Conservation (phyloP, 495 filamentous ascomycete genomes). For the Thermochaetoides thermophila region DNA sequence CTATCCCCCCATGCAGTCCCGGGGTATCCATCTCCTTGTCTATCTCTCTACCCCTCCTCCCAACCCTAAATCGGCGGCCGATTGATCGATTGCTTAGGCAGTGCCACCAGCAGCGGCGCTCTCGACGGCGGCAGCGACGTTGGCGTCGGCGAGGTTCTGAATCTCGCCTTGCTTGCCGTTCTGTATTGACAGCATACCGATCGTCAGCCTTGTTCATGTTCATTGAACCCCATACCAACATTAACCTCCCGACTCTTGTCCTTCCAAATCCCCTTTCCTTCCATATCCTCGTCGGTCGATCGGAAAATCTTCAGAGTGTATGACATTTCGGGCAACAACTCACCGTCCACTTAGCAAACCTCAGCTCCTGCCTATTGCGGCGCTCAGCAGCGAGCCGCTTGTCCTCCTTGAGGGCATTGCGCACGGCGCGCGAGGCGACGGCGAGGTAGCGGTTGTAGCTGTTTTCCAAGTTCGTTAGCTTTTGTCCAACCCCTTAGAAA, state of each 20-base stretch:
- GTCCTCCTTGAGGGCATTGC: slow-evolving; percentile 89
- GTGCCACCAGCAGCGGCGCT: slow-evolving; percentile 14
- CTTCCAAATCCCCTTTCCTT: not conserved
- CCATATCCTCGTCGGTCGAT: not conserved
- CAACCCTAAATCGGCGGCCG: not conserved
- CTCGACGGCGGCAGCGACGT: slow-evolving; percentile 46
- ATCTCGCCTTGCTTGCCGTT: slow-evolving; percentile 91
- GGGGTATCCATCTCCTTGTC: not conserved
- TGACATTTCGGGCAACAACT: too few relatives aligned
- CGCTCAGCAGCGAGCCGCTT: slow-evolving; percentile 75
- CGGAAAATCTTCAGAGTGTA: not conserved
- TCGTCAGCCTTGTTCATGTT: too few relatives aligned
- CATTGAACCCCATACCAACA: too few relatives aligned
- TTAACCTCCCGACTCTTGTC: slow-evolving; percentile 13
- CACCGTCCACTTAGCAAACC: slow-evolving; percentile 95
- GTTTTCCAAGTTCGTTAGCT: slow-evolving; percentile 1
- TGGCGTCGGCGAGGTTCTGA: slow-evolving; percentile 59
- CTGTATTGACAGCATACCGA: slow-evolving; percentile 36
- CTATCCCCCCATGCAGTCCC: too few relatives aligned
- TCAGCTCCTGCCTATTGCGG: slow-evolving; percentile 76
- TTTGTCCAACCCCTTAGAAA: not conserved
- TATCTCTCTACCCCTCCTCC: not conserved
- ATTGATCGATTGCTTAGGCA: slow-evolving; percentile 1
- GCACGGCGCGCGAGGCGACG: slow-evolving; percentile 61
- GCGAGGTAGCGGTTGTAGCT: slow-evolving; percentile 80